phyloP scores from a whole-genome alignment of 2,329 filamentous ascomycete genomes.

The Phaeosphaeriaceae sp. region DNA sequence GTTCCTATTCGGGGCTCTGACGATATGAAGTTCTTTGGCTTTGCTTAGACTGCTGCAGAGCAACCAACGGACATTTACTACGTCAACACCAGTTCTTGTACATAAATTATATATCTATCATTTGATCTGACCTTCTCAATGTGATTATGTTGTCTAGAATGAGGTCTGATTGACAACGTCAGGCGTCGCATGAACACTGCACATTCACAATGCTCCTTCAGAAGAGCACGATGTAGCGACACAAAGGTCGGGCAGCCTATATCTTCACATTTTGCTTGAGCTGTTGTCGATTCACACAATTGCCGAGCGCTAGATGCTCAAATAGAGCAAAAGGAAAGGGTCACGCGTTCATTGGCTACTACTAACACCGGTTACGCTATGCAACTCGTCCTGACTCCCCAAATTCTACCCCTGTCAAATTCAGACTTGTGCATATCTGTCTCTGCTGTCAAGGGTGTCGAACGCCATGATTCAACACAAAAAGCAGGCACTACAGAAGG shows the following conservation, averaged over 20 bases:
- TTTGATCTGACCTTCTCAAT: background rate
- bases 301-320: background rate
- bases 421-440: background rate
- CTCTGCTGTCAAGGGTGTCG: background rate
- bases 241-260: background rate
- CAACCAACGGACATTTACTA: background rate
- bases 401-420: background rate
- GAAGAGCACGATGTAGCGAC: background rate
- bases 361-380: background rate
- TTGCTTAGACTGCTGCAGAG: constrained; percentile 16
- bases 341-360: background rate
- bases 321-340: background rate
- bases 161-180: background rate
- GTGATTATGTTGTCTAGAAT: background rate
- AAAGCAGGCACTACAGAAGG: background rate
- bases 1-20: constrained; percentile 43
- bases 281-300: background rate
- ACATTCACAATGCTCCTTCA: background rate
- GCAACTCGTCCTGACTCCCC: background rate
- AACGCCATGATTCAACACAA: background rate
- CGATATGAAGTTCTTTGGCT: constrained; percentile 46
- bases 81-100: background rate
- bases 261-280: background rate
- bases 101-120: background rate
- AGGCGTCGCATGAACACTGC: background rate